Base-by-base conservation (phyloP, 2,329 filamentous ascomycete species). In the Arthrobotrys sphaeroides region DNA sequence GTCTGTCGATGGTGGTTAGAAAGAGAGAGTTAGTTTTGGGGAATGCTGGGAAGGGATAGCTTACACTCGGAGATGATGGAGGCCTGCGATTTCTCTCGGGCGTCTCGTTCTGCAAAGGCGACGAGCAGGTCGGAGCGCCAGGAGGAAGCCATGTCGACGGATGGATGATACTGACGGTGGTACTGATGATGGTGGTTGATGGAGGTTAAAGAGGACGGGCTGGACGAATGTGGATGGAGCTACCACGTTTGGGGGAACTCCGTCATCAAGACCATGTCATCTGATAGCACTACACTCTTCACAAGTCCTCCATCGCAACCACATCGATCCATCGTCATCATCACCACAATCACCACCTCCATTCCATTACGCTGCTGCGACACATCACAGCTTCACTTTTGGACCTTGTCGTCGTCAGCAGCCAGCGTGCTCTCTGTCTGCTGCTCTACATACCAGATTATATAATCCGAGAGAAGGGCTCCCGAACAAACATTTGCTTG, bases 1-100 rank as follows among this genome's bases (percentile, higher is more conserved):
- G 83, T 89, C 89, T 91, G 72, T 26, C 10, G 10, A 42, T 5
- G 28, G 43, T 53, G 75, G 68, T 59, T 77, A 43, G 59, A 55
- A 51, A 49, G 9, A 2, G 18, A 36, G 38, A 38, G 33, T 33
- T 26, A 33, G 47, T 24, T 13, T 26, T 7, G 16, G 40, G 28
- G 20, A n/a, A n/a, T 20, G 45, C 4, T 26, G 12, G 20, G 24
- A 24, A 55, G 36, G 31, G 43, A 13, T 26, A 38, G 31, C 47
- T 26, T 47, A 78, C 78, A 79, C 38, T 77, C 75, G 55, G 53
- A 66, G 67, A 79, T 77, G 67, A 79, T 62, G 53, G 57, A 47
- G 40, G 75, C 61, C 9, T 78, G 77, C 12, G 78, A 77, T 45
- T 79, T 79, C 55, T 79, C 78, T 7, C 78, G 76, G 26, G 55